Base-by-base conservation (phyloP, 805 yeast species). In the Grigorovia yakushimaensis region DNA sequence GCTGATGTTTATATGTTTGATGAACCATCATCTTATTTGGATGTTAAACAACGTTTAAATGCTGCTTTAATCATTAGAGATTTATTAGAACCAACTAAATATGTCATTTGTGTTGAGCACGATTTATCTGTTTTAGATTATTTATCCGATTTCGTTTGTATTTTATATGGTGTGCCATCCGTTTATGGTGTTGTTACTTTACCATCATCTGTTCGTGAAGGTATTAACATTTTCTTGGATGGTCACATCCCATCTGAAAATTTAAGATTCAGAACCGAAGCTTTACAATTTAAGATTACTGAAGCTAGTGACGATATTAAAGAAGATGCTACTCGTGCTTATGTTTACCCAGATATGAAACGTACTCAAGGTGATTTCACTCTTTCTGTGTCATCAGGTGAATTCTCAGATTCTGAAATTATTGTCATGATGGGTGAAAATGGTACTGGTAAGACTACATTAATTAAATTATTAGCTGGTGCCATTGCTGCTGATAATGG, bases 341-440 rank as follows among this genome's bases (percentile, higher is more conserved):
- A 78, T 71, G 64, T 71, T 35, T 93, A 93, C 65, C 96, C 96
- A 49, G 57, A 73, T 27, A 83, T 93, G 95, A 62, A 67, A 48
- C 89, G 88, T 77, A 88, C 97, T 41, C 91, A 89, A 74, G 98
- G 98, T 64, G 97, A 89, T 69, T 93, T 93, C 84, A 81, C 79
- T 63, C 76, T 93, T 66, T 73, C 70, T 49, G 83, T 93, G 51
- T 84, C 86, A 62, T 62, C 78, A 41, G 99, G 99, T 71, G 89
- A 84, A 49, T 93, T 91, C 71, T 82, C 95, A 48, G 95, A 93
- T 68, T 86, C 96, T 40, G 98, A 93, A 73, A 93, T 93, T 59
- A 77, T 93, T 61, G 98, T 93, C 49, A 87, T 93, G 96, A 91
- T 93, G 95, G 99, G 99, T 66, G 98, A 93, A 73, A 93, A 93